Evolutionary conservation across 106 monocot species (phyloP).

Genomic region (Triglochin maritima): DNA sequence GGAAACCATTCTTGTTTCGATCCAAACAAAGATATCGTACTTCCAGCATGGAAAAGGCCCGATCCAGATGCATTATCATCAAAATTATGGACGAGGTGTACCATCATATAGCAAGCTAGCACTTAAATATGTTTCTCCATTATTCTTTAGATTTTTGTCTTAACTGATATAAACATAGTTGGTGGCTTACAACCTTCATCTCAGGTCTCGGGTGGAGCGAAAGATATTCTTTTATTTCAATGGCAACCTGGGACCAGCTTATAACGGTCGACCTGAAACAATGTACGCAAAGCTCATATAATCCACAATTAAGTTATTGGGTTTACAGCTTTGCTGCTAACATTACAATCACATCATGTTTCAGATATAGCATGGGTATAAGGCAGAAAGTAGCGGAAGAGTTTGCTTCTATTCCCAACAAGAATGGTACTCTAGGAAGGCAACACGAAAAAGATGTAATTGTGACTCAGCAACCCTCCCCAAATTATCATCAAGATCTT

Average conservation of each 20-base stretch:
- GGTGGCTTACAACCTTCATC: no score
- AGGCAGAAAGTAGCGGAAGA: slow-evolving; percentile 75
- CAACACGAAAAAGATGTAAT: slow-evolving; percentile 54
- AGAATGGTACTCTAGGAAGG: slow-evolving; percentile 70
- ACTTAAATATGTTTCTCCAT: no score
- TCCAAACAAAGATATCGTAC: slow-evolving; percentile 85
- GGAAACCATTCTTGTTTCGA: slow-evolving; percentile 94
- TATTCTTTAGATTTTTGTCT: no score
- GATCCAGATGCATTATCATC: slow-evolving; percentile 47
- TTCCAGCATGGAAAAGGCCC: slow-evolving; percentile 86
- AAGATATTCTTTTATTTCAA: slow-evolving; percentile 90
- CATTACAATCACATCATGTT: background rate
- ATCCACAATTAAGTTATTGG: background rate
- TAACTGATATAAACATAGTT: no score
- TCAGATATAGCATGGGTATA: slow-evolving; percentile 92
- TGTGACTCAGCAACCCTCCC: slow-evolving; percentile 48
- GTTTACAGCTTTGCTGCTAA: background rate
- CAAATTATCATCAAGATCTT: slow-evolving; percentile 54
- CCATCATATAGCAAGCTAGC: background rate
- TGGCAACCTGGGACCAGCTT: slow-evolving; percentile 86
- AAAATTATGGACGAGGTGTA: slow-evolving; percentile 73
- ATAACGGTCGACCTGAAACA: slow-evolving; percentile 73
- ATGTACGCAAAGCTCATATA: slow-evolving; percentile 38
- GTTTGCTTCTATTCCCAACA: slow-evolving; percentile 77
- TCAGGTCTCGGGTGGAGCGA: slow-evolving; percentile 49